Evolutionary conservation across 371 early-diverging fungal genomes (phyloP), one percentile per base, ranked within the genome.

Genomic region (Mortierella sp.): DNA sequence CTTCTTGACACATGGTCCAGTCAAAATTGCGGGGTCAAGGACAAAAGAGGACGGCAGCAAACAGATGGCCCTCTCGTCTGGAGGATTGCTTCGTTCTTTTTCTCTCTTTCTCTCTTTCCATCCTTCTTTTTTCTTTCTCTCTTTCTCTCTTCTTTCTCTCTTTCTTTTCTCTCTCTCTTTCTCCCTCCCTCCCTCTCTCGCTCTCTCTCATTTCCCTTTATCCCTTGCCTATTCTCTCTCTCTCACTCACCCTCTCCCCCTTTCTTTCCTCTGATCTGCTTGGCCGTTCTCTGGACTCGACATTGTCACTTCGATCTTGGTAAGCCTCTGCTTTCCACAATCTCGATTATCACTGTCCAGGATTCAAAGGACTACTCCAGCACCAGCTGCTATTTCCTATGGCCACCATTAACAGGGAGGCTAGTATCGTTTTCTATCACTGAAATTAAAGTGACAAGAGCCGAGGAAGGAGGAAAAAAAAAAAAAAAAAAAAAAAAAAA

Each of bases 251-350:
- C 47, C 28, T 29, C 26, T 64, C 47, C 15, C 19, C 63, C 16
- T 9, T 46, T 21, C 50, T 9, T 46, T 26, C 44, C 29, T 30
- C 47, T 57, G 19, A 23, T 46, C 50, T 9, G 44, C 51, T 28
- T 46, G 46, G 44, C 65, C 30, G 47, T 57, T 64, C 50, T 50
- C 50, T 50, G n/a, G 16, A 16, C 21, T 21, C 23, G 37, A 45
- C 65, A 6, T 45, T 44, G 47, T 57, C 56, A 61, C 26, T 4
- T 23, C 12, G 23, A 19, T 26, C 53, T 62, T 43, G 23, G 68
- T 61, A 68, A 60, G 61, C 66, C 55, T 29, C 23, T 23, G 9
- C 23, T 53, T 53, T 23, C 21, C 4, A 50, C 50, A 50, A 50
- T 21, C 16, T 50, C n/a, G 16, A 50, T 16, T 5, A 14, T 5